Percentiles rank a stretch among this genome's conserved stretches.
These are phyloP conservation scores for Fusarium albosuccineum DNA, from an alignment of 2,329 filamentous ascomycete species.

Conservation along the genomic window DNA sequence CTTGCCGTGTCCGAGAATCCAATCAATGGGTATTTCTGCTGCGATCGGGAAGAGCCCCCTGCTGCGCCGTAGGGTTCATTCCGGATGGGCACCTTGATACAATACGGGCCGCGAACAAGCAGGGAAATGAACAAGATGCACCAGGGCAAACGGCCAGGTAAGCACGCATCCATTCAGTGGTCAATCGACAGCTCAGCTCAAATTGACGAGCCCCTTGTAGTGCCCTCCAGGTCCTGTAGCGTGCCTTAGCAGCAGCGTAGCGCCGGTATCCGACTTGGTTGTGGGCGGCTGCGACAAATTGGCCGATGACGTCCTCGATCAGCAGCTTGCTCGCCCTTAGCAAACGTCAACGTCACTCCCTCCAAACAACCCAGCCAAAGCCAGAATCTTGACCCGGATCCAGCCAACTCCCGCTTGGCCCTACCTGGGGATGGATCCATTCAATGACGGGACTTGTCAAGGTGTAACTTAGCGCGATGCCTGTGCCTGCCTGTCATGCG, in stretches of 20 bases:
- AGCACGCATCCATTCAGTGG: conserved; percentile 18
- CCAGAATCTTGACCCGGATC: conserved; percentile 33
- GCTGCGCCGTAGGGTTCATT: conserved; percentile 36
- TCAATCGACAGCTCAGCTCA: conserved; percentile 8
- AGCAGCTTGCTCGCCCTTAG: conserved; percentile 40
- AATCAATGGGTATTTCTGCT: not conserved
- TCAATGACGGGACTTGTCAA: conserved; percentile 20
- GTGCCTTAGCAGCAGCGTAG: conserved; percentile 6
- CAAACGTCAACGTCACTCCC: conserved; percentile 55
- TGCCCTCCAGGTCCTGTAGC: conserved; percentile 6
- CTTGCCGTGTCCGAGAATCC: conserved; percentile 3
- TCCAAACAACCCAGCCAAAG: conserved; percentile 18
- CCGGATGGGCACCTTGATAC: conserved; percentile 15
- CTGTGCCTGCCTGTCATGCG: conserved; percentile 35
- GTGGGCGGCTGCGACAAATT: conserved; percentile 31
- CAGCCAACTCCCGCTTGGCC: conserved; percentile 30
- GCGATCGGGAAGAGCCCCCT: conserved; percentile 27
- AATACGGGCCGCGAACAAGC: conserved; percentile 17
- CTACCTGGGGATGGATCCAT: conserved; percentile 7
- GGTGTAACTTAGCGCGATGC: conserved; percentile 23
- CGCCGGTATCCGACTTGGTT: conserved; percentile 24
- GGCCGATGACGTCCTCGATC: conserved; percentile 53
- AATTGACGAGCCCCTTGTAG: conserved; percentile 15
- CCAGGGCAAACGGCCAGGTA: conserved; percentile 8
- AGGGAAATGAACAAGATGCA: conserved; percentile 6